phyloP scores from a whole-genome alignment of 805 yeast species.

The Lachancea mirantina region DNA sequence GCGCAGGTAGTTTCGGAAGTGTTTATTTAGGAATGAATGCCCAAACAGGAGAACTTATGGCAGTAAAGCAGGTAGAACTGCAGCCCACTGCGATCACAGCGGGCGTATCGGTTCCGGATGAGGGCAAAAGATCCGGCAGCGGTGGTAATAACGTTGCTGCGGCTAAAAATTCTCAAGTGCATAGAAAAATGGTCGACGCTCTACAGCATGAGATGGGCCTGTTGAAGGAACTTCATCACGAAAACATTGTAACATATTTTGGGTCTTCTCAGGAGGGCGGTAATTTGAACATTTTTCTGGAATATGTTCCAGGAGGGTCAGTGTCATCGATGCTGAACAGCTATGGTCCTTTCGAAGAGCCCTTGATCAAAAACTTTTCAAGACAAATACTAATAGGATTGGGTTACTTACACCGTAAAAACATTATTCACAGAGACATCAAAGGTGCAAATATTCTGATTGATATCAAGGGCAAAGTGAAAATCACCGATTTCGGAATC shows the following conservation, averaged over 20 bases:
- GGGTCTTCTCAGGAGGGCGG: slow-evolving; percentile 78
- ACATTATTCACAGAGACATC: slow-evolving; percentile 79
- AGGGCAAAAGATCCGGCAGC: slow-evolving; percentile 16
- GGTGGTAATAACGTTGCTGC: slow-evolving; percentile 18
- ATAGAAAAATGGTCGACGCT: slow-evolving; percentile 64
- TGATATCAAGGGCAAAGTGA: slow-evolving; percentile 72
- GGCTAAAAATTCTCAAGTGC: slow-evolving; percentile 26
- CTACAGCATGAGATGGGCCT: slow-evolving; percentile 74
- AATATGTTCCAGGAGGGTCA: slow-evolving; percentile 69
- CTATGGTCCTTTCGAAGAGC: slow-evolving; percentile 77
- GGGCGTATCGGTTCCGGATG: slow-evolving; percentile 14
- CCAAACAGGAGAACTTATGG: slow-evolving; percentile 90
- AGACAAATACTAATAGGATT: slow-evolving; percentile 72
- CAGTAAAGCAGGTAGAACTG: slow-evolving; percentile 86
- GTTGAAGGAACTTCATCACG: slow-evolving; percentile 75
- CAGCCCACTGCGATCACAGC: slow-evolving; percentile 39
- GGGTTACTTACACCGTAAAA: slow-evolving; percentile 62
- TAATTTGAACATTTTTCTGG: slow-evolving; percentile 69
- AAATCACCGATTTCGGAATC: slow-evolving; percentile 82
- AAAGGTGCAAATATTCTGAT: slow-evolving; percentile 84
- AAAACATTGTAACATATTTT: slow-evolving; percentile 83
- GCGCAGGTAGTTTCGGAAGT: slow-evolving; percentile 91
- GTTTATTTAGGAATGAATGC: slow-evolving; percentile 91
- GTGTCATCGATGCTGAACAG: slow-evolving; percentile 62
- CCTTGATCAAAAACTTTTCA: slow-evolving; percentile 62